A percentile compares a stretch with the other conserved stretches of the same genome.
These are phyloP conservation scores for Tuctoria greenei DNA, from an alignment of 176 grass and related monocot genomes.

Conservation along the genomic window DNA sequence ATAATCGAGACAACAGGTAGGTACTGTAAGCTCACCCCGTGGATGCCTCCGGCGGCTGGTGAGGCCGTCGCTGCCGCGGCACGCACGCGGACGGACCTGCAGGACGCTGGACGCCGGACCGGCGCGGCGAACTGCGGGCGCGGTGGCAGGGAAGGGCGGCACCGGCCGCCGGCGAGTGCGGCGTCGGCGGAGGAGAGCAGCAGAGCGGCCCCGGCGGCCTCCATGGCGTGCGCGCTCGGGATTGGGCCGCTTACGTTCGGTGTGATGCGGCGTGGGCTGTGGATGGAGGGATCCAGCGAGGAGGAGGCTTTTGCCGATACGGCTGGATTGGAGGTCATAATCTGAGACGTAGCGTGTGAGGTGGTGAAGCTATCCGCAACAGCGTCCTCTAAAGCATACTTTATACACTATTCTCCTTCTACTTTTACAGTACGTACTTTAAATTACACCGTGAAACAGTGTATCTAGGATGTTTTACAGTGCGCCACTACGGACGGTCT, in stretches of 20 bases:
- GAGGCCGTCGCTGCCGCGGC: slow-evolving; percentile 6
- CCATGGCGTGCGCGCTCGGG: not conserved
- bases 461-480: too few relatives aligned
- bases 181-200: slow-evolving; percentile 27
- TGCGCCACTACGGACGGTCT: too few relatives aligned
- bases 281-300: not conserved
- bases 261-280: not conserved
- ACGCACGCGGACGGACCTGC: slow-evolving; percentile 31
- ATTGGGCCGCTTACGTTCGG: not conserved
- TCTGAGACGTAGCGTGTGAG: too few relatives aligned
- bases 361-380: too few relatives aligned
- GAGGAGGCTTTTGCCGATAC: not conserved
- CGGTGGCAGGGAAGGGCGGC: not conserved
- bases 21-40: slow-evolving; percentile 20
- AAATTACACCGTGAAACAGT: too few relatives aligned
- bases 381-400: too few relatives aligned
- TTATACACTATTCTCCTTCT: too few relatives aligned
- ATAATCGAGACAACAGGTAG: not conserved
- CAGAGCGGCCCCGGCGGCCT: slow-evolving; percentile 11
- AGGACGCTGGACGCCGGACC: not conserved
- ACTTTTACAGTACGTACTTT: too few relatives aligned
- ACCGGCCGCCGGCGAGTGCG: not conserved
- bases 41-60: not conserved
- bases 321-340: not conserved
- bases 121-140: not conserved